A percentile compares a stretch with the other conserved stretches of the same genome.
phyloP scores from a whole-genome alignment of 768 basidiomycete species.

The Trametes cingulata region DNA sequence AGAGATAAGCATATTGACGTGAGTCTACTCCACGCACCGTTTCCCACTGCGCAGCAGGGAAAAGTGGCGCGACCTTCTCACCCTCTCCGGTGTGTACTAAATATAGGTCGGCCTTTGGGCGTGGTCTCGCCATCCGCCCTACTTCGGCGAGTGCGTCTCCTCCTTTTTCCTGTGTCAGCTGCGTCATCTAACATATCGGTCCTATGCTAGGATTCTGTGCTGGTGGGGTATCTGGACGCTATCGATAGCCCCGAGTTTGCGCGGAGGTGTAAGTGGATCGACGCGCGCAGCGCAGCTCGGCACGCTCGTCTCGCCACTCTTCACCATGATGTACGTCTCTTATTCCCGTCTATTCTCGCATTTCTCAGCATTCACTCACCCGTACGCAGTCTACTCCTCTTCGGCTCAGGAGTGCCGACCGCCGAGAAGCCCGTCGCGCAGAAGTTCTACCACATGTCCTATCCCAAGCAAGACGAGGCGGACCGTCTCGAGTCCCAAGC shows the following conservation, averaged over 20 bases:
- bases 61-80: neutral
- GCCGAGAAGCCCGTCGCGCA: slow-evolving; percentile 68
- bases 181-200: neutral
- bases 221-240: slow-evolving; percentile 71
- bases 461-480: slow-evolving; percentile 32
- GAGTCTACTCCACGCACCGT: slow-evolving; percentile 7
- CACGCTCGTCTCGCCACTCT: slow-evolving; percentile 59
- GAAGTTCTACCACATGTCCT: slow-evolving; percentile 54
- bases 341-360: neutral
- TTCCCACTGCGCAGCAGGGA: neutral
- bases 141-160: slow-evolving; percentile 64
- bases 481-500: slow-evolving; percentile 30
- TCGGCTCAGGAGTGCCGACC: slow-evolving; percentile 68
- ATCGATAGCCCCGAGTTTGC: slow-evolving; percentile 53
- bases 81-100: neutral
- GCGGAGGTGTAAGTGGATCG: slow-evolving; percentile 42
- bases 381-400: slow-evolving; percentile 52
- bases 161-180: slow-evolving; percentile 8
- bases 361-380: neutral
- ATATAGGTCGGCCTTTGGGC: slow-evolving; percentile 51
- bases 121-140: slow-evolving; percentile 67
- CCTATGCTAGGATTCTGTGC: slow-evolving; percentile 50
- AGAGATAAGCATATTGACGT: slow-evolving; percentile 53
- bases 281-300: slow-evolving; percentile 59
- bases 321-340: slow-evolving; percentile 59